Evolutionary conservation across 106 monocot species (phyloP).

Genomic region (Chionographis japonica): DNA sequence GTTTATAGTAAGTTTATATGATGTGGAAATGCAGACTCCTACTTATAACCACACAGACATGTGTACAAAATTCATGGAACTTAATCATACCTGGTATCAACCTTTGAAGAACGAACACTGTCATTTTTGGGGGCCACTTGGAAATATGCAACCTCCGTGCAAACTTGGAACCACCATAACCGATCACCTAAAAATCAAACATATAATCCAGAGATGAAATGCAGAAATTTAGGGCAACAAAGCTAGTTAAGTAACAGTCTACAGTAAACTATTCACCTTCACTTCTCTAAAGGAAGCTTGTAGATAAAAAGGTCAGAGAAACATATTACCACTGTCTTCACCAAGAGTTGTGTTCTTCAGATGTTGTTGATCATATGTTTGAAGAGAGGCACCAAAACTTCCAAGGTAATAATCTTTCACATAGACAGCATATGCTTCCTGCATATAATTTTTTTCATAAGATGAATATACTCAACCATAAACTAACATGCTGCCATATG

Average conservation of each 20-base stretch:
- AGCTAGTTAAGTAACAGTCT: not conserved
- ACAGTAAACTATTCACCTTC: not conserved
- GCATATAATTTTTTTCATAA: slow-evolving; percentile 7
- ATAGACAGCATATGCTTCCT: slow-evolving; percentile 84
- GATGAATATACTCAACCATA: too few species aligned
- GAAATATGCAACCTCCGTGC: slow-evolving; percentile 96
- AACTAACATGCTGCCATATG: too few species aligned
- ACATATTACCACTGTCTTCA: slow-evolving; percentile 57
- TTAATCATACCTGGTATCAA: slow-evolving; percentile 61
- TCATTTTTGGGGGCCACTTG: slow-evolving; percentile 90
- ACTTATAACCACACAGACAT: not conserved
- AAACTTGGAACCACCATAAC: slow-evolving; percentile 99
- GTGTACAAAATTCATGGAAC: not conserved
- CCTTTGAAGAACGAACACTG: slow-evolving; percentile 75
- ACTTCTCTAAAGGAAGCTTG: not conserved
- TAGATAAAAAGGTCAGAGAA: not conserved
- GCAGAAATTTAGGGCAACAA: not conserved
- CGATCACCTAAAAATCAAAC: slow-evolving; percentile 42
- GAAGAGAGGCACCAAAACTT: slow-evolving; percentile 70
- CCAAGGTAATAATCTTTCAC: slow-evolving; percentile 88
- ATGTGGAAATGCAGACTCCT: too few species aligned
- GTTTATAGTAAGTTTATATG: too few species aligned
- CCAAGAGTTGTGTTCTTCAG: slow-evolving; percentile 66
- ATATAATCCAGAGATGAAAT: slow-evolving; percentile 4
- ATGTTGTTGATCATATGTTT: slow-evolving; percentile 69